Percentiles rank a stretch among this genome's conserved stretches.
phyloP scores from a whole-genome alignment of 371 early-diverging fungal species.

The Zychaea mexicana region DNA sequence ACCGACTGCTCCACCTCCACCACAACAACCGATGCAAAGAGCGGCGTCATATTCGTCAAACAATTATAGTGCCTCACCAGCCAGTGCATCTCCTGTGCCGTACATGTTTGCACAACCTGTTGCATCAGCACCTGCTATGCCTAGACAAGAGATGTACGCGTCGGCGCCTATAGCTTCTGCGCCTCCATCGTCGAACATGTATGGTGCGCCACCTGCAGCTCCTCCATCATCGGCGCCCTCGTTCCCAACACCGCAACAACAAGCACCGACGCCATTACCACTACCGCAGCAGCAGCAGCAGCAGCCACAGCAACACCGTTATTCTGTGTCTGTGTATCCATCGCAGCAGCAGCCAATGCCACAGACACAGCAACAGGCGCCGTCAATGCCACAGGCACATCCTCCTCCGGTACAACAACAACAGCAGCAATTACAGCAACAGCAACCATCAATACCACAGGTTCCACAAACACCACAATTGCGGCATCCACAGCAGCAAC shows the following conservation, averaged over 20 bases:
- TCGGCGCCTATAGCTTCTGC: neutral
- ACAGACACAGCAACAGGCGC: neutral
- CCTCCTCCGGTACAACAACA: neutral
- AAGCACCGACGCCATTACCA: no score
- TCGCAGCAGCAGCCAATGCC: neutral
- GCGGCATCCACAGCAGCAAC: neutral
- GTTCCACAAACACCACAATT: neutral
- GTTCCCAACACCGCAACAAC: no score
- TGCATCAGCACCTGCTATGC: neutral
- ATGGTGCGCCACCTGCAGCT: neutral
- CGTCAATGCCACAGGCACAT: neutral
- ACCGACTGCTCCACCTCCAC: neutral
- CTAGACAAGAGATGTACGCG: neutral
- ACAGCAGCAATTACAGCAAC: neutral
- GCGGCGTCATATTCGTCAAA: constrained; percentile 3
- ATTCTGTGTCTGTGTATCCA: neutral
- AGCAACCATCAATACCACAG: neutral
- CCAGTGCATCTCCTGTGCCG: neutral
- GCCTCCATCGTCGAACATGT: neutral
- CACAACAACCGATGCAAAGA: neutral
- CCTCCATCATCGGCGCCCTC: no score
- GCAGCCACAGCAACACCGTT: neutral
- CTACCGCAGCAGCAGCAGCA: neutral
- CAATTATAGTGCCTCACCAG: neutral
- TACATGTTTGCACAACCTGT: constrained; percentile 4